Evolutionary conservation across 805 yeast species (phyloP), one percentile per base, ranked within the genome.

Genomic region (Kazachstania psychrophila): DNA sequence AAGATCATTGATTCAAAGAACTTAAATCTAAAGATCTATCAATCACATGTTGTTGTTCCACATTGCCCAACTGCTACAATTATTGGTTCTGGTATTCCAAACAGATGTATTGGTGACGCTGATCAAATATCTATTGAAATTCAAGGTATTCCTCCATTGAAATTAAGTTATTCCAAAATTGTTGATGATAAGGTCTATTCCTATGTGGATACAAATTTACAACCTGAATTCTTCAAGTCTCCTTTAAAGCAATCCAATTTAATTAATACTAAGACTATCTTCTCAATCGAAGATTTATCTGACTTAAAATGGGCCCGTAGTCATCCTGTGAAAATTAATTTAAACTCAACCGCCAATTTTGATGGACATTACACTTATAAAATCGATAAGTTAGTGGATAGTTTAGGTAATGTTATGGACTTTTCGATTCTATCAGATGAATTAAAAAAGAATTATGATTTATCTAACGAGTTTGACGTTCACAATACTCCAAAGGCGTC

Each of bases 111-210:
- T 24, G 84, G 79, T 23, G 75, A 69, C 13, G 34, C 56, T 3
- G 83, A 76, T 45, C 60, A 69, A 16, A 59, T 78, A 1, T 59
- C 60, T 11, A 66, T 89, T 23, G 64, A 69, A 2, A 72, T 79
- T 1, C 59, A 65, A 14, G 96, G 97, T 36, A 82, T 86, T 2
- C 79, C 89, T 1, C 97, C 98, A 0, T 58, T 82, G 40, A 71
- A 70, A 16, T 60, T 82, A 24, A 63, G 66, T 28, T 79, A 79
- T 50, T 70, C 68, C 31, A 75, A 74, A 41, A 47, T 64, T 12
- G 54, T 69, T 16, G 60, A 62, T 39, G 64, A 54, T 19, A 49
- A 61, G 17, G 34, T 37, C 8, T 44, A 46, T 19, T 38, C 47
- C 2, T 55, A 39, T 34, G 51, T 50, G n/a, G 72, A 70, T 36